These are phyloP conservation scores for Trametes villosa DNA, from an alignment of 768 basidiomycete species.

Conservation along the genomic window DNA sequence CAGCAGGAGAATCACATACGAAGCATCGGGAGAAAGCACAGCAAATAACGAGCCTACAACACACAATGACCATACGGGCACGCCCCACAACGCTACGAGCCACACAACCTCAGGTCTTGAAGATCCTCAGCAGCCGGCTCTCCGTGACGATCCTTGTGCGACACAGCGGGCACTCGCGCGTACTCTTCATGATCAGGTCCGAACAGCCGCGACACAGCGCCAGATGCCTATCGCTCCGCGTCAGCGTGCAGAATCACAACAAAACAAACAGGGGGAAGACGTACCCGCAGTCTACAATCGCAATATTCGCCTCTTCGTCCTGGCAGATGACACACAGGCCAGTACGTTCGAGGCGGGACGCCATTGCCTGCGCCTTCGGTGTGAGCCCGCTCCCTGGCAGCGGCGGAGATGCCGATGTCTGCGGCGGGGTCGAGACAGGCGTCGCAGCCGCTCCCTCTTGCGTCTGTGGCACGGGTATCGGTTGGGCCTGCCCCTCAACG, in stretches of 20 bases:
- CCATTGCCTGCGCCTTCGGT: slow-evolving; percentile 44
- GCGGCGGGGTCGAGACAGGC: slow-evolving; percentile 21
- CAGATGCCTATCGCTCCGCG: slow-evolving; percentile 58
- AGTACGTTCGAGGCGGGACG: slow-evolving; percentile 57
- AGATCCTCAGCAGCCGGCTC: slow-evolving; percentile 79
- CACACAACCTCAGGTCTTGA: slow-evolving; percentile 43
- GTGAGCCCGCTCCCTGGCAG: slow-evolving; percentile 37
- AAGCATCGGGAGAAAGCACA: background rate
- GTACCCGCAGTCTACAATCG: slow-evolving; percentile 93
- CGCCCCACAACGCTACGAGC: background rate
- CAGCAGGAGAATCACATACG: background rate
- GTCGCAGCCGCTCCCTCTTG: background rate
- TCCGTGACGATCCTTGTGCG: slow-evolving; percentile 88
- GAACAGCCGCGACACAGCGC: slow-evolving; percentile 80
- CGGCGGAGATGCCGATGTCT: slow-evolving; percentile 29
- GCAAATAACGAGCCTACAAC: background rate
- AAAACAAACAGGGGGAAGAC: slow-evolving; percentile 33
- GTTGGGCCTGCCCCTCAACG: background rate
- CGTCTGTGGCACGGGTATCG: background rate
- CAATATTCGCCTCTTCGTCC: slow-evolving; percentile 93
- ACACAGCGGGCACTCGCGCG: slow-evolving; percentile 89
- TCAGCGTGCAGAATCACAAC: background rate
- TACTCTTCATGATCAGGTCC: slow-evolving; percentile 76
- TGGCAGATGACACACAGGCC: slow-evolving; percentile 93
- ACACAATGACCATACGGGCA: too few relatives aligned